These are phyloP conservation scores for Pseudocercospora fuligena DNA, from an alignment of 2,329 filamentous ascomycete species.

Conservation along the genomic window DNA sequence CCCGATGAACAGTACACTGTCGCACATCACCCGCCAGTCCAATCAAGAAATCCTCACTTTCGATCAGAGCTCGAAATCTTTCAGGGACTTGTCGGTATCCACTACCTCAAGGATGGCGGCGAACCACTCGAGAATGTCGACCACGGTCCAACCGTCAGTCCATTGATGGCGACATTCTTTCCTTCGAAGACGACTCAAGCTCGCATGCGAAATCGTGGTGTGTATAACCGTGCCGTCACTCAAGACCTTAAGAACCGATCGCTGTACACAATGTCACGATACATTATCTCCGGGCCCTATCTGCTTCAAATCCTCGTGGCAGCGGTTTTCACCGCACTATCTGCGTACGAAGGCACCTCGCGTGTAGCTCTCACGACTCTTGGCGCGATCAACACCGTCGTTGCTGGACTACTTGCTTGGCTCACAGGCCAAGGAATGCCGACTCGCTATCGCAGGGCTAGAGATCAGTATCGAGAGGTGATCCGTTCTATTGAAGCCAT, in stretches of 20 bases:
- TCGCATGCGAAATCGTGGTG: background rate
- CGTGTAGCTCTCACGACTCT: conserved; percentile 19
- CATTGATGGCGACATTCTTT: background rate
- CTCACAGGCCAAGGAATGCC: conserved; percentile 27
- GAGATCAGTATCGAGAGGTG: conserved; percentile 25
- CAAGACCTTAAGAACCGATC: background rate
- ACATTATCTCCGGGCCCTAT: conserved; percentile 21
- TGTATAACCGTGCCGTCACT: background rate
- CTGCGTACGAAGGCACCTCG: conserved; percentile 14
- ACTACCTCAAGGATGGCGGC: background rate
- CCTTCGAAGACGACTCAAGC: background rate
- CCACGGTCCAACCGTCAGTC: background rate
- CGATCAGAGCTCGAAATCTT: background rate
- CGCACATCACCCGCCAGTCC: background rate
- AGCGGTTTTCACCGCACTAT: conserved; percentile 24
- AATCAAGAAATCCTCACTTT: background rate
- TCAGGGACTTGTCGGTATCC: background rate
- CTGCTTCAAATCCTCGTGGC: conserved; percentile 27
- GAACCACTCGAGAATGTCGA: background rate
- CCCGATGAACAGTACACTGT: background rate
- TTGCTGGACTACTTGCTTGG: conserved; percentile 25
- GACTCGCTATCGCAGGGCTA: conserved; percentile 16
- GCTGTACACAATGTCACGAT: conserved; percentile 19
- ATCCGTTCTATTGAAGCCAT: conserved; percentile 20
- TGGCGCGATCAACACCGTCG: conserved; percentile 25